These are phyloP conservation scores for Colletotrichum aenigma DNA, from an alignment of 2,329 filamentous ascomycete genomes.

Conservation along the genomic window DNA sequence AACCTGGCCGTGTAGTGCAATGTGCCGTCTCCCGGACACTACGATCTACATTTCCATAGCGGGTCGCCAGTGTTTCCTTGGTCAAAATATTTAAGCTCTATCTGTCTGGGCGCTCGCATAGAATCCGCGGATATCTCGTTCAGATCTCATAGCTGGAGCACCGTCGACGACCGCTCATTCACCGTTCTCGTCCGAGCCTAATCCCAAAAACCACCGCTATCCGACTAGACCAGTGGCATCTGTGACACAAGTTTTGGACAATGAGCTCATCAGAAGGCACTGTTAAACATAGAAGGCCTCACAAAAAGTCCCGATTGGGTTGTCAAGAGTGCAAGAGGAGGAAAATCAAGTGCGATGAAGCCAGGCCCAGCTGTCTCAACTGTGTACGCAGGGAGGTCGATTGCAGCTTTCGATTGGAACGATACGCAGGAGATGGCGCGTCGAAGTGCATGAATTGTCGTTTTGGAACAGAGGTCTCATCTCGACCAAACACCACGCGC, in stretches of 20 bases:
- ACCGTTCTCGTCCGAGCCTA: not conserved
- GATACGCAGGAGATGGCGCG: not conserved
- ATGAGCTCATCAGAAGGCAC: not conserved
- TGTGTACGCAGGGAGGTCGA: not conserved
- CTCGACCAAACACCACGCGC: not conserved
- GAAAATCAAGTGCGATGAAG: not conserved
- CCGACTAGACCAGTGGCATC: not conserved
- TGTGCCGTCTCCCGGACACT: not conserved
- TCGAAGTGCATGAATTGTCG: not conserved
- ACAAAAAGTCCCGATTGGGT: not conserved
- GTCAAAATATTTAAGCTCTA: not conserved
- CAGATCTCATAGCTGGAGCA: not conserved
- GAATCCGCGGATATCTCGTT: not conserved
- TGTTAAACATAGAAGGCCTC: not conserved
- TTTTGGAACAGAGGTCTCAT: not conserved
- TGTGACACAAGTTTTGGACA: not conserved
- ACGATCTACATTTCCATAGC: not conserved
- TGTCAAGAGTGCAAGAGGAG: not conserved
- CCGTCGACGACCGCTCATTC: not conserved
- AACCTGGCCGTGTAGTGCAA: too few relatives aligned
- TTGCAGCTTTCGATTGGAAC: not conserved
- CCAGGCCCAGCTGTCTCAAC: not conserved
- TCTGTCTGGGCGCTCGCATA: not conserved
- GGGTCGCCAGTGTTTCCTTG: not conserved
- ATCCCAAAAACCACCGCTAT: not conserved